Evolutionary conservation across 805 yeast species (phyloP), one percentile per base, ranked within the genome.

Genomic region (Candida hungchunana): DNA sequence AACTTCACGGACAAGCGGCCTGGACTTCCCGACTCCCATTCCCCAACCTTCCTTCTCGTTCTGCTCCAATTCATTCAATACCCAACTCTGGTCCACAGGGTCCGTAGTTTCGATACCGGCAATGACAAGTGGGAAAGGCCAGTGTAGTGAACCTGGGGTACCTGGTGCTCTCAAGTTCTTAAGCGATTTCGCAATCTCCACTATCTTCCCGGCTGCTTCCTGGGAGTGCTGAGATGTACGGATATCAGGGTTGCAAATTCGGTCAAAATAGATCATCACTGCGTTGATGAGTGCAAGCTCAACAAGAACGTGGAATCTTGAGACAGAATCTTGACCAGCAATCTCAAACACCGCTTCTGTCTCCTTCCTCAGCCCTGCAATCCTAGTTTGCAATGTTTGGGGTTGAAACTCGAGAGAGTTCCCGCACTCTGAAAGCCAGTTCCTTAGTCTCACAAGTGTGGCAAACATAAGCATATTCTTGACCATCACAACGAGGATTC

Each of bases 401-500:
- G 40, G 40, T 13, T 37, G 30, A 11, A 32, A 37, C 31, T 32
- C 40, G 4, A 32, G 24, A 7, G 40, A 37, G 29, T 37, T 29
- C 2, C 36, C 36, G 29, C 36, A 37, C 7, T 25, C 34, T 12
- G 36, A 32, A 11, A 37, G 31, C 36, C 40, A 32, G 15, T 32
- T 37, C 16, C 34, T 21, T 6, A 37, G 29, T 7, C 40, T 32
- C 9, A 37, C 29, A 13, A 37, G 28, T 7, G 36, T 29, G 13
- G 34, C 36, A 32, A 37, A 32, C 40, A 37, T 29, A 13, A 37
- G 24, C 36, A 37, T 37, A 13, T 32, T 37, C 28, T 32, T 37
- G 24, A 37, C 34, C 40, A 37, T 37, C 19, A 37, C 36, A 2
- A 32, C 31, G 14, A 32, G 31, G 21, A 32, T 37, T 6, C 36